A percentile compares a stretch with the other conserved stretches of the same genome.
phyloP scores from a whole-genome alignment of 306 rosid genomes.

The Rubus idaeus region DNA sequence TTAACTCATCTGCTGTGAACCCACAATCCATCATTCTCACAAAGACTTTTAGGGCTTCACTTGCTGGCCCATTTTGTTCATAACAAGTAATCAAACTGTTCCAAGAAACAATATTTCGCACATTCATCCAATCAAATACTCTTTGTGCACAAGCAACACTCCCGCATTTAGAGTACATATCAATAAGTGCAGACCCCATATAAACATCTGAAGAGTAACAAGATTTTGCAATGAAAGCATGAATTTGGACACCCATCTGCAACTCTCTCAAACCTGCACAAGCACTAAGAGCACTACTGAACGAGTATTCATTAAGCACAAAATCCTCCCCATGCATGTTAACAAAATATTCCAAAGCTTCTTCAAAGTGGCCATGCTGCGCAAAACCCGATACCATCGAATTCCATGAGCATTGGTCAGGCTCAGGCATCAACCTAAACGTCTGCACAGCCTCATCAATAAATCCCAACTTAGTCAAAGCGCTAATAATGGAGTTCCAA shows the following conservation, averaged over 20 bases:
- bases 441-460: slow-evolving; percentile 25
- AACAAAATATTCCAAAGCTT: slow-evolving; percentile 26
- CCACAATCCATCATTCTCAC: slow-evolving; percentile 26
- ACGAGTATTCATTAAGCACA: slow-evolving; percentile 25
- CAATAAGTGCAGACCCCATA: slow-evolving; percentile 38
- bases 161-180: slow-evolving; percentile 31
- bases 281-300: slow-evolving; percentile 31
- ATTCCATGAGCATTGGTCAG: slow-evolving; percentile 33
- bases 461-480: slow-evolving; percentile 17
- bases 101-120: slow-evolving; percentile 29
- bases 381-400: slow-evolving; percentile 27
- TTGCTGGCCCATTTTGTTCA: slow-evolving; percentile 35
- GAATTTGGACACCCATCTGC: slow-evolving; percentile 31
- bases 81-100: slow-evolving; percentile 37
- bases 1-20: slow-evolving; percentile 24
- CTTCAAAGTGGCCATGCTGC: slow-evolving; percentile 15
- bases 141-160: slow-evolving; percentile 12
- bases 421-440: slow-evolving; percentile 20
- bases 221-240: slow-evolving; percentile 22
- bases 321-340: slow-evolving; percentile 30
- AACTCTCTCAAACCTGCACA: slow-evolving; percentile 21
- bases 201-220: slow-evolving; percentile 20
- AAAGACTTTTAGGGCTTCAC: slow-evolving; percentile 24
- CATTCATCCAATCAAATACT: slow-evolving; percentile 32
- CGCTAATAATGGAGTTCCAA: slow-evolving; percentile 24